Conservation (phyloP, 2,329 filamentous ascomycete species). For the Aspergillus pseudoviridinutans region DNA sequence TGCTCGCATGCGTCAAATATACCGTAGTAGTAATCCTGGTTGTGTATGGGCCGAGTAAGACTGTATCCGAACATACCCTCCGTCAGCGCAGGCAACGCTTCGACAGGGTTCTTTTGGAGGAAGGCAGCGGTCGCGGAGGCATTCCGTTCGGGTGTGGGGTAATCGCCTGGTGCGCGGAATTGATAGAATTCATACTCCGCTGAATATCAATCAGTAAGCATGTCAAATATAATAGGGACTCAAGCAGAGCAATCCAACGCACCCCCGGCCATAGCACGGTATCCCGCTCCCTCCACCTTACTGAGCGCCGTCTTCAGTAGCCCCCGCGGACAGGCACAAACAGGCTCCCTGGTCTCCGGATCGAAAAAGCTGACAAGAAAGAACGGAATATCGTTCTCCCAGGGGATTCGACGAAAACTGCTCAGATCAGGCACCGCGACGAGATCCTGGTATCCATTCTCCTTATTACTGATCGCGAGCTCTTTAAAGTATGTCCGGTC, state of each 20-base stretch:
- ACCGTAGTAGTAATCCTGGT: constrained; percentile 88
- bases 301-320: constrained; percentile 65
- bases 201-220: constrained; percentile 36
- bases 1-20: constrained; percentile 75
- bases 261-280: constrained; percentile 87
- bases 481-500: constrained; percentile 85
- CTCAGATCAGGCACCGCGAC: constrained; percentile 75
- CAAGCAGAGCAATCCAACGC: constrained; percentile 29
- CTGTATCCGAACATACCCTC: constrained; percentile 97
- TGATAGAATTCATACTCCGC: constrained; percentile 96
- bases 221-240: neutral
- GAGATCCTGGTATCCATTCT: constrained; percentile 84
- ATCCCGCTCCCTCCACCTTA: constrained; percentile 65
- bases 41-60: constrained; percentile 78
- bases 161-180: constrained; percentile 63
- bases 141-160: constrained; percentile 52
- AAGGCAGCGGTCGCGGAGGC: constrained; percentile 69
- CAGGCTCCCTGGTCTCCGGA: constrained; percentile 66
- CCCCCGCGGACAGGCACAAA: constrained; percentile 76
- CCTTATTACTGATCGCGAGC: constrained; percentile 80
- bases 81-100: constrained; percentile 72
- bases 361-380: constrained; percentile 82
- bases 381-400: constrained; percentile 83
- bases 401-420: constrained; percentile 79
- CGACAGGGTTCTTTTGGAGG: constrained; percentile 67